Evolutionary conservation across 2,329 filamentous ascomycete species (phyloP).

Genomic region (Zymoseptoria pseudotritici): DNA sequence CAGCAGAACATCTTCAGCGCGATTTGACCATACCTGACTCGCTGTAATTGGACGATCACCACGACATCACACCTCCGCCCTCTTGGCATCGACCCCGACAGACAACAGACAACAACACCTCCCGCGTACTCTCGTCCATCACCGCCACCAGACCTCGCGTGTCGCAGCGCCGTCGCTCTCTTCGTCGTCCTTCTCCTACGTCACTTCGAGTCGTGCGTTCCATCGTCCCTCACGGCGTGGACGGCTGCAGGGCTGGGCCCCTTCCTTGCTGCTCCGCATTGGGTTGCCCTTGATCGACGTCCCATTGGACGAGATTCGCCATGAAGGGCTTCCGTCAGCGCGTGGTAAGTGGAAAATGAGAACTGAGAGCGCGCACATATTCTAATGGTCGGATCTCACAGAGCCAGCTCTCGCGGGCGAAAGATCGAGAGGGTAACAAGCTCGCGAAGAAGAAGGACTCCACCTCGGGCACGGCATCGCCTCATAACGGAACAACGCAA

Average conservation of each 20-base stretch:
- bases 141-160: background rate
- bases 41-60: background rate
- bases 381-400: conserved; percentile 33
- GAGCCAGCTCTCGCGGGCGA: conserved; percentile 81
- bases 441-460: conserved; percentile 57
- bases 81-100: background rate
- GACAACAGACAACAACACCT: background rate
- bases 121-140: background rate
- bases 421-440: conserved; percentile 51
- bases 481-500: conserved; percentile 47
- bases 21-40: background rate
- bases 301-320: conserved; percentile 22
- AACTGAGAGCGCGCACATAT: conserved; percentile 4
- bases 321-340: conserved; percentile 98
- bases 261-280: conserved; percentile 23
- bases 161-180: background rate
- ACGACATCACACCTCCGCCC: background rate
- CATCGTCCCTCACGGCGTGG: background rate
- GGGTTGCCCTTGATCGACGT: conserved; percentile 17
- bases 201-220: background rate
- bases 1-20: background rate
- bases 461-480: conserved; percentile 66
- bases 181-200: background rate
- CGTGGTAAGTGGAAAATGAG: conserved; percentile 63
- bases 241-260: conserved; percentile 15